Conservation (phyloP, 495 filamentous ascomycete genomes). For the Apiosordaria backusii region DNA sequence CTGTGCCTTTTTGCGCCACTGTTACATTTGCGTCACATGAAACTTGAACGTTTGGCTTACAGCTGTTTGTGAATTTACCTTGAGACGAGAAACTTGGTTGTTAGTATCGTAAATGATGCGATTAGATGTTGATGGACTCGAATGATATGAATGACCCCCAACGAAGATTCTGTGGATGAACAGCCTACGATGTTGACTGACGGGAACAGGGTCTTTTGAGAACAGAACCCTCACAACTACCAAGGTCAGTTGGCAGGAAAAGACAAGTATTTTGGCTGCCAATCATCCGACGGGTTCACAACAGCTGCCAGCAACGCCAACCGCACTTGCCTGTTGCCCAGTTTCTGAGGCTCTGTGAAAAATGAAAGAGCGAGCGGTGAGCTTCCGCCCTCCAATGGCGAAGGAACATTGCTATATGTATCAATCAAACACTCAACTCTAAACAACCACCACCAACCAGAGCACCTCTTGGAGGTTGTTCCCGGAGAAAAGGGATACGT, state of each 20-base stretch:
- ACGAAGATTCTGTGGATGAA: neutral
- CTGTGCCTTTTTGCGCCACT: neutral
- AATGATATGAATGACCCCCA: neutral
- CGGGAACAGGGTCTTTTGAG: neutral
- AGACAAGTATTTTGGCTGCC: too few species aligned
- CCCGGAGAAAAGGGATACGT: too few species aligned
- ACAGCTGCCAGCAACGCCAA: neutral
- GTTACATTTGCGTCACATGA: slow-evolving; percentile 4
- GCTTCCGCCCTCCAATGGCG: neutral
- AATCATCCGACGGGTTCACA: neutral
- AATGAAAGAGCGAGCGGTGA: neutral
- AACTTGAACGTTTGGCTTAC: neutral
- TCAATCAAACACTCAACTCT: too few species aligned
- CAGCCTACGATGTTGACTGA: neutral
- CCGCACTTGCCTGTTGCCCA: neutral
- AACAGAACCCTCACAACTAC: neutral
- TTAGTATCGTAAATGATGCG: neutral
- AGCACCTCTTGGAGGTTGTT: too few species aligned
- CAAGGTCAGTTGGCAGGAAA: too few species aligned
- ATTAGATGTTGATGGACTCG: neutral
- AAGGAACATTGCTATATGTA: neutral
- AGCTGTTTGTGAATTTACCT: neutral
- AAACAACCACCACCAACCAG: too few species aligned
- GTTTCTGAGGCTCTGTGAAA: neutral
- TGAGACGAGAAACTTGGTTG: neutral